phyloP scores from a whole-genome alignment of 108 stramenopile genomes.

The Poteriospumella lacustris region DNA sequence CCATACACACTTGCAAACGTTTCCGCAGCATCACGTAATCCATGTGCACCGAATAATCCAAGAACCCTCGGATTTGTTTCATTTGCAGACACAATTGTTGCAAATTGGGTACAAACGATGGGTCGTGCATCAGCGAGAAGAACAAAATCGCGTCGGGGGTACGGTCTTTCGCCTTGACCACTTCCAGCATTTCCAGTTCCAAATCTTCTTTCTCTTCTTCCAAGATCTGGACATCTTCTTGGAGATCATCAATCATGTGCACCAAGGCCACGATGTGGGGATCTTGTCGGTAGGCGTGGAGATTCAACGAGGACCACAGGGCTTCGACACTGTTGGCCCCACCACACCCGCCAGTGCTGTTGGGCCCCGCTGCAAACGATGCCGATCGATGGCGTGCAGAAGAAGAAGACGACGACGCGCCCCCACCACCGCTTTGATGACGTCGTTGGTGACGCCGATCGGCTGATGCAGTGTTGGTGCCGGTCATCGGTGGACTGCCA shows the following conservation, averaged over 20 bases:
- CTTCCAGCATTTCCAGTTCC: slow-evolving; percentile 1
- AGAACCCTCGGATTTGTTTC: background rate
- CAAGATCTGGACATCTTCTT: background rate
- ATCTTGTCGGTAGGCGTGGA: too few species aligned
- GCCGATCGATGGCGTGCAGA: too few species aligned
- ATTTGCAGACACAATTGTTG: slow-evolving; percentile 13
- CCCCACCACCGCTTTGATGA: too few species aligned
- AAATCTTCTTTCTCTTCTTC: slow-evolving; percentile 9
- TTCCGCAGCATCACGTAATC: background rate
- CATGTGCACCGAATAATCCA: background rate
- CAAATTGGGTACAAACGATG: background rate
- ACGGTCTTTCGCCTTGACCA: background rate
- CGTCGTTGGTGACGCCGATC: background rate
- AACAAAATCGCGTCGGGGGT: background rate
- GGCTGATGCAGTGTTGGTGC: background rate
- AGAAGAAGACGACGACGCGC: too few species aligned
- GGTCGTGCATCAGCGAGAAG: slow-evolving; percentile 8
- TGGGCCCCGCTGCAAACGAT: too few species aligned
- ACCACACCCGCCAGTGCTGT: too few species aligned
- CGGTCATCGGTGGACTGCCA: background rate
- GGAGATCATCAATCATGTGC: background rate
- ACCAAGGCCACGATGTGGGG: too few species aligned
- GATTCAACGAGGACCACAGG: too few species aligned
- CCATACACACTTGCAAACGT: slow-evolving; percentile 2
- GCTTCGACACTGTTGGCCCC: too few species aligned